Percentiles rank a stretch among this genome's conserved stretches.
phyloP scores from a whole-genome alignment of 306 rosid genomes.

The Quercus glauca region DNA sequence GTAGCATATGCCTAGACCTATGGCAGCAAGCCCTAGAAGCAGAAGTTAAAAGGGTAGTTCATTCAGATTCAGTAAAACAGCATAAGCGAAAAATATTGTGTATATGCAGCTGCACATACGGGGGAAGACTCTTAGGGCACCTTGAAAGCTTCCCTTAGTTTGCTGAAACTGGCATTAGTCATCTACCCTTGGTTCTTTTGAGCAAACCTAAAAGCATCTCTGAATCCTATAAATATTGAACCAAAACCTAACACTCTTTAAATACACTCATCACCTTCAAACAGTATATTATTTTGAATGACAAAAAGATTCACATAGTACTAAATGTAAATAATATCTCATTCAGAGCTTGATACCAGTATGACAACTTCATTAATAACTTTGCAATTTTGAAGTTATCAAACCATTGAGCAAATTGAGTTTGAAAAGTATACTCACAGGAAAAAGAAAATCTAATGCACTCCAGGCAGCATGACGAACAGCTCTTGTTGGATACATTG shows the following conservation, averaged over 20 bases:
- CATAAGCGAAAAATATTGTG: background rate
- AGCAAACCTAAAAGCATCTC: background rate
- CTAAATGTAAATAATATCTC: background rate
- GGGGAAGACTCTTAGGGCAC: background rate
- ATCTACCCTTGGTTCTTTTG: background rate
- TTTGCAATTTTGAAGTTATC: background rate
- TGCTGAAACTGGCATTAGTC: background rate
- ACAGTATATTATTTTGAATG: background rate
- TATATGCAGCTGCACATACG: background rate
- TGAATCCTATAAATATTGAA: background rate
- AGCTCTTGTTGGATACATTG: slow-evolving; percentile 95
- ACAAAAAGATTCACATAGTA: background rate
- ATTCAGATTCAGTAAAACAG: background rate
- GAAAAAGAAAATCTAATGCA: slow-evolving; percentile 83
- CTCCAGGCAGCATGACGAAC: slow-evolving; percentile 99
- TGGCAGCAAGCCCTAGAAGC: background rate
- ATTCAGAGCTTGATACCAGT: background rate
- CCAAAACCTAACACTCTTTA: background rate
- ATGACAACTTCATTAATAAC: background rate
- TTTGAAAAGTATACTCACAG: slow-evolving; percentile 47
- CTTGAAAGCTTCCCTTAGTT: background rate
- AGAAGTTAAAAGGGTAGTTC: background rate
- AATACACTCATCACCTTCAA: background rate
- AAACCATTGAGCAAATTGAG: background rate
- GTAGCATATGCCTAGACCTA: no score